Evolutionary conservation across 2,329 filamentous ascomycete species (phyloP), one percentile per base, ranked within the genome.

Genomic region (Penicillium corylophilum): DNA sequence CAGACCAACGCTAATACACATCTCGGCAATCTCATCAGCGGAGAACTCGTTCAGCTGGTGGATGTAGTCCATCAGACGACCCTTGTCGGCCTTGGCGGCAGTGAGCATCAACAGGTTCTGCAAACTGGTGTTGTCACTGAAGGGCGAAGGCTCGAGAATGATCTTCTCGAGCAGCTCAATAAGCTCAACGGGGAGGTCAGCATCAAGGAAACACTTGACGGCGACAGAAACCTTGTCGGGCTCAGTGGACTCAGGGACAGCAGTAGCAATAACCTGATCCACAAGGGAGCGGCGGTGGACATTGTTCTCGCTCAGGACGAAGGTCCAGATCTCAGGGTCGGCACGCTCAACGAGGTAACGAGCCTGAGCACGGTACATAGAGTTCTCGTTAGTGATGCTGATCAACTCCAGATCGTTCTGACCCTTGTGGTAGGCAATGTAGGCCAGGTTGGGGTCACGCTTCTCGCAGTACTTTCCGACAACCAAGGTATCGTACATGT

Each of bases 401-500:
- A 99, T 93, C 50, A 99, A 83, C 76, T 99, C 95, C 28, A 99
- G 77, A 67, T 99, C 94, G 61, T 99, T 99, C 74, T 96, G 90
- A 18, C 94, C 94, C 80, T 99, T 99, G 64, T 86, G 83, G 73
- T 96, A 99, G 56, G 91, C 89, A 69, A 97, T 96, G 74, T 89
- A 96, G 3, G 90, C 93, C 48, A 99, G 79, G 71, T 96, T 96
- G 57, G 94, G 94, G 66, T 99, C 94, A 29, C 94, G 88, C 83
- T 97, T 97, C 79, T 96, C 93, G 71, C 93, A 99, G 79, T 99
- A 99, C 76, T 96, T 96, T 71, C 94, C 94, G 49, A 99, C 90
- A 22, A 81, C 84, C 36, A 97, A 79, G 3, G 94, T 90, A 68
- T 99, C 94, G 63, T 99, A 99, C 71, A 94, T 85, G 66, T 96